Evolutionary conservation across 805 yeast species (phyloP), one percentile per base, ranked within the genome.

Genomic region (Metahyphopichia silvanorum): DNA sequence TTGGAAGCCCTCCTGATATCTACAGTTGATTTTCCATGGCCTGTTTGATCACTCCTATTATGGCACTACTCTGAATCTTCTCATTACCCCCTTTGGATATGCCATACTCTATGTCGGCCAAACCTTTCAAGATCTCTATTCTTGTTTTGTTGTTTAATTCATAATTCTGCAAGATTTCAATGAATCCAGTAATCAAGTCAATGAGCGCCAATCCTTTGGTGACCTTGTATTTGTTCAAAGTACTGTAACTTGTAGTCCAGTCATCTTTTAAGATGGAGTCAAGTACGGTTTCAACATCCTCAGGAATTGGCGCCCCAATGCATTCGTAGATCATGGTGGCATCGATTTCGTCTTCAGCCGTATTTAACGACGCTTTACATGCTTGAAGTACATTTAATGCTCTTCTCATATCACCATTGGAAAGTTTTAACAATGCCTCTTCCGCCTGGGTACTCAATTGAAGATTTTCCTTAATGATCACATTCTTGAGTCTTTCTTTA

Each of bases 401-500:
- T 31, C 86, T 77, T 64, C 99, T 77, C 98, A 93, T 93, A 58
- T 93, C 99, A 32, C 99, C 99, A 37, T 79, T 76, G n/a, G 93
- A 74, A 34, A 93, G 69, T 33, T 64, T 68, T 35, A 93, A 65
- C 29, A 93, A 63, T 2, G 96, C 79, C 1, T 60, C 57, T 26
- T 74, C 63, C 0, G 95, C 97, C 1, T 69, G 77, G 0, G 68
- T 58, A 1, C 69, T 51, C 7, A 93, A 65, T 4, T 67, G 60
- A 29, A 93, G 62, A 1, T 76, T 57, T 48, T 93, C 99, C 33
- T 66, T 66, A 25, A 74, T 71, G 29, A 87, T 70, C 6, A 93
- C 96, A 38, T 74, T 69, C 29, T 74, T 64, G 18, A 91, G 64
- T 33, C 95, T 76, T 21, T 73, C 76, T 39, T 71, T 70, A 16